A percentile compares a stretch with the other conserved stretches of the same genome.
Evolutionary conservation across 139 green algal genomes (phyloP).

Genomic region (Bryopsis sp.): DNA sequence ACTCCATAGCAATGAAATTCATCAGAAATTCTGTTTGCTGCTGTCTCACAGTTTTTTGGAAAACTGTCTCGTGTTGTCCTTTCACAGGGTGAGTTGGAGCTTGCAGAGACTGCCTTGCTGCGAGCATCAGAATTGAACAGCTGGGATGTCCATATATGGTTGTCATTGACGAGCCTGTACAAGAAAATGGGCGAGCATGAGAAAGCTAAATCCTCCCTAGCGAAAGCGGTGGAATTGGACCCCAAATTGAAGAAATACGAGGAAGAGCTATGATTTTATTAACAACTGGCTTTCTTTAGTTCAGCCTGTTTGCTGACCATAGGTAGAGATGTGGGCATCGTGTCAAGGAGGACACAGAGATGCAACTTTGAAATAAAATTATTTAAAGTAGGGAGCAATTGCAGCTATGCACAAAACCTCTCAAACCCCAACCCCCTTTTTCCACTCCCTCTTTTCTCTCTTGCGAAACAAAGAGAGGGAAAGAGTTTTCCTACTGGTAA

Average conservation of each 20-base stretch:
- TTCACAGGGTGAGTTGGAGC: not conserved
- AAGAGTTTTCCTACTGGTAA: no score
- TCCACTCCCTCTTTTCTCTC: no score
- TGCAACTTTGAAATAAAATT: no score
- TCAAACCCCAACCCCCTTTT: no score
- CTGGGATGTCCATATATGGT: not conserved
- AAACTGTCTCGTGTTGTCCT: not conserved
- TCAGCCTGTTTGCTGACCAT: no score
- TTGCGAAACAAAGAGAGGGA: no score
- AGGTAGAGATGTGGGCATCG: no score
- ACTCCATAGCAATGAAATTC: not conserved
- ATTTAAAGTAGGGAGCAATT: no score
- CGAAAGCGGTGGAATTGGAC: not conserved
- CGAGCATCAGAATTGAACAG: not conserved
- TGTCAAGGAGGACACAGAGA: no score
- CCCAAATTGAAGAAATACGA: slow-evolving; percentile 1
- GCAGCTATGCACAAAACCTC: no score
- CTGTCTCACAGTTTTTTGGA: not conserved
- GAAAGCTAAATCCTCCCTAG: not conserved
- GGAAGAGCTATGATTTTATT: slow-evolving; percentile 1
- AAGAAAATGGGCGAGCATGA: not conserved
- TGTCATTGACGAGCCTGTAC: not conserved
- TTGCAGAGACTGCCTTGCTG: not conserved
- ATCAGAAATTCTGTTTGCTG: not conserved
- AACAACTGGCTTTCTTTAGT: no score